Conservation (phyloP, 257 asterid genomes). For the Handroanthus guayacan region DNA sequence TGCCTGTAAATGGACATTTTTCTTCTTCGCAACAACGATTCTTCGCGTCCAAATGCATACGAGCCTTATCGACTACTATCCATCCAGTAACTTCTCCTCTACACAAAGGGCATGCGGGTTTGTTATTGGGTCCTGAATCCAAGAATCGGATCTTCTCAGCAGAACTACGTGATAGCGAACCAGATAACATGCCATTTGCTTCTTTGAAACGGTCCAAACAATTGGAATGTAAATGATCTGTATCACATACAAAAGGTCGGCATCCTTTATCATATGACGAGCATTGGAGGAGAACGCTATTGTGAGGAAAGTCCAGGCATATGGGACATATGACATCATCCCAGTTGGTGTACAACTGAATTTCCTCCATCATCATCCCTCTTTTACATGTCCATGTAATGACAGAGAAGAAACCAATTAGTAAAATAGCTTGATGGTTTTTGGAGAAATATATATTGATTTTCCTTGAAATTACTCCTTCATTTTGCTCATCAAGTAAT, state of each 20-base stretch:
- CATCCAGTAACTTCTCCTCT: conserved; percentile 87
- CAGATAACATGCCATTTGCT: conserved; percentile 57
- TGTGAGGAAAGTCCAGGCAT: conserved; percentile 85
- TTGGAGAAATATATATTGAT: background rate
- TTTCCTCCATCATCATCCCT: conserved; percentile 58
- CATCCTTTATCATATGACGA: conserved; percentile 79
- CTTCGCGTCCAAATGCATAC: conserved; percentile 62
- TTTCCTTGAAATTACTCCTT: background rate
- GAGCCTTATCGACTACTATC: conserved; percentile 71
- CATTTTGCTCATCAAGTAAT: background rate
- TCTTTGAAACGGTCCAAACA: conserved; percentile 81
- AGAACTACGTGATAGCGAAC: conserved; percentile 45
- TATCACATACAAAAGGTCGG: conserved; percentile 81
- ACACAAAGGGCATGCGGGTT: conserved; percentile 79
- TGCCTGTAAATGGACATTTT: conserved; percentile 69
- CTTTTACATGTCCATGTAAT: conserved; percentile 30
- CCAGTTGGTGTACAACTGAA: conserved; percentile 70
- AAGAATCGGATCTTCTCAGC: conserved; percentile 40
- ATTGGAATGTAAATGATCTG: conserved; percentile 79
- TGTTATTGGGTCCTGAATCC: conserved; percentile 45
- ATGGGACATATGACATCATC: conserved; percentile 80
- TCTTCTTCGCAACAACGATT: conserved; percentile 79
- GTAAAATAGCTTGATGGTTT: background rate
- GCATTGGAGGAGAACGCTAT: conserved; percentile 82
- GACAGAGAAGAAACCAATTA: background rate